Percentiles rank a stretch among this genome's conserved stretches.
These are phyloP conservation scores for Pyronema domesticum DNA, from an alignment of 495 filamentous ascomycete species.

Conservation along the genomic window DNA sequence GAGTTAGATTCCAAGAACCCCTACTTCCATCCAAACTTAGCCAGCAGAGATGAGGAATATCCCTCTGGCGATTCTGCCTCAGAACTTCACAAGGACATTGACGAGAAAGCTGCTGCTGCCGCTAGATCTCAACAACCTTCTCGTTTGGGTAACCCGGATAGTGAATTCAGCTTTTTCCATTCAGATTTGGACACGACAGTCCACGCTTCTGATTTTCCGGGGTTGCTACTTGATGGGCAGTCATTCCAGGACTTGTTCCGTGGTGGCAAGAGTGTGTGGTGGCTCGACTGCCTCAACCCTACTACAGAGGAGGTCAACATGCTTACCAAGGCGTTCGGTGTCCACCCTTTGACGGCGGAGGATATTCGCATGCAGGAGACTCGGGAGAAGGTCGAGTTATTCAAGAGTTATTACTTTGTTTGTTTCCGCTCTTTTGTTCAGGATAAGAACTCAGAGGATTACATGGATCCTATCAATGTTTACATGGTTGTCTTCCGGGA, in stretches of 20 bases:
- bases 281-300: conserved; percentile 81
- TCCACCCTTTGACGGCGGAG: conserved; percentile 85
- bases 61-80: conserved; percentile 25
- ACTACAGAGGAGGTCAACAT: conserved; percentile 87
- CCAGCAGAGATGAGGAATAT: conserved; percentile 4
- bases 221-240: conserved; percentile 72
- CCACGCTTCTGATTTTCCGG: conserved; percentile 73
- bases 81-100: conserved; percentile 3
- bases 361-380: conserved; percentile 96
- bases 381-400: conserved; percentile 94
- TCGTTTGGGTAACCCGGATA: conserved; percentile 35
- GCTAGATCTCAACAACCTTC: conserved; percentile 15
- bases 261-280: conserved; percentile 85
- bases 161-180: conserved; percentile 88
- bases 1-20: conserved; percentile 28
- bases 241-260: conserved; percentile 75
- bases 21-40: conserved; percentile 4
- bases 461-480: conserved; percentile 90
- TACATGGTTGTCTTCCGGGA: conserved; percentile 95
- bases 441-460: conserved; percentile 68
- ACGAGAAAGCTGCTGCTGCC: conserved; percentile 8
- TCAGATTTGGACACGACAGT: conserved; percentile 82
- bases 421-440: conserved; percentile 97
- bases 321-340: conserved; percentile 77
- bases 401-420: conserved; percentile 93